Base-by-base conservation (phyloP, 1,284 basidiomycete genomes). In the Polyporus tsugae region DNA sequence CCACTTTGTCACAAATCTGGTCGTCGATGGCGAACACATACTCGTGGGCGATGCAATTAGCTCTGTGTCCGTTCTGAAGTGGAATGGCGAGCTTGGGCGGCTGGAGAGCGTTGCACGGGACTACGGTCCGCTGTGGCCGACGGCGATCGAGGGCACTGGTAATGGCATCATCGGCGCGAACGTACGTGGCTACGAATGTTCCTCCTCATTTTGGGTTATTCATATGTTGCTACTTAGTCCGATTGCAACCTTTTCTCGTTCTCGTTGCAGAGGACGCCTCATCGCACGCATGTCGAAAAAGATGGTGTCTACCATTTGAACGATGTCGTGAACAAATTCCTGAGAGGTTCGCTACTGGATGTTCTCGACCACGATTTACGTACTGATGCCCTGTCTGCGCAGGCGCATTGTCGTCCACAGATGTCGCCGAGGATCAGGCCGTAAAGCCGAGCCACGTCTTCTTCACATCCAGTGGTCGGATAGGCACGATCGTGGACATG, bases 41-140 rank as follows among this genome's bases (percentile, higher is more conserved):
- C 86, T 87, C 19, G 86, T 92, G 15, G 94, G 94, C 25, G 96
- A 98, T 76, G 91, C 91, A 1, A 89, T 97, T 65, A 89, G 90
- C 75, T 96, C 95, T 1, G 85, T 98, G 11, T 91, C 94, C 6
- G 77, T 95, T 4, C 81, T 97, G 19, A 85, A 87, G 59, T 66
- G 68, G 53, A 78, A 92, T 36, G 75, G 78, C 1, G 83, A 79
- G 6, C 75, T 66, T 1, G 78, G 81, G 5, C 82, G 84, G 70
- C 79, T 97, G 2, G 78, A 85, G 65, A 87, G 87, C 33, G 80
- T 93, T 44, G 91, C 92, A 22, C 87, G 90, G 73, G 95, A 98
- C 79, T 93, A 93, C 79, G 86, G 88, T 0, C 90, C 95, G 5
- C 81, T 95, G 63, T 92, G 90, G 83, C 93, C 93, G 2, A 80